Percentiles rank a stretch among this genome's conserved stretches.
phyloP scores from a whole-genome alignment of 2,329 filamentous ascomycete species.

The Pyrenophora seminiperda region DNA sequence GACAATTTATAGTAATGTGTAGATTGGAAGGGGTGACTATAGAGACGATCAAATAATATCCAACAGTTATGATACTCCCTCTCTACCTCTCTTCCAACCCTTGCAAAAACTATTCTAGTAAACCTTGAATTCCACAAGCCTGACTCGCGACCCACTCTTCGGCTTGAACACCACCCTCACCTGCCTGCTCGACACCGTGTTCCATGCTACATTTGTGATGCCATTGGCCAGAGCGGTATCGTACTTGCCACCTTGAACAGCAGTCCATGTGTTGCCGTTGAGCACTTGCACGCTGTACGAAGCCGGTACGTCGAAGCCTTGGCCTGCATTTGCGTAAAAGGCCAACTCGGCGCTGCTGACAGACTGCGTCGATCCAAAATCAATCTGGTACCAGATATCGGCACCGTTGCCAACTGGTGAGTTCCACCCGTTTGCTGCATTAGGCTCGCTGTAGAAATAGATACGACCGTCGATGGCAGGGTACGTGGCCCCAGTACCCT shows the following conservation, averaged over 20 bases:
- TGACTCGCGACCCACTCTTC: conserved; percentile 36
- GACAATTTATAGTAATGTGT: neutral
- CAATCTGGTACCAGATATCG: conserved; percentile 47
- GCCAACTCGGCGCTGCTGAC: conserved; percentile 46
- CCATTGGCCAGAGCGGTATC: conserved; percentile 44
- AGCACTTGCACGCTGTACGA: conserved; percentile 40
- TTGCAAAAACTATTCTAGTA: conserved; percentile 21
- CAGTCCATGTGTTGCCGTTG: conserved; percentile 30
- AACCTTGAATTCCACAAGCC: conserved; percentile 50
- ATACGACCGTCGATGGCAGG: conserved; percentile 49
- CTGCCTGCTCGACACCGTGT: conserved; percentile 26
- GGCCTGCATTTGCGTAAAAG: conserved; percentile 40
- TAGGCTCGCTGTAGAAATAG: conserved; percentile 47
- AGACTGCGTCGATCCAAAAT: conserved; percentile 41
- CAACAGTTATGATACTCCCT: neutral
- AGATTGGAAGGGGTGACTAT: too few species aligned
- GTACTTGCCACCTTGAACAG: conserved; percentile 32
- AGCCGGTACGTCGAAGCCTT: conserved; percentile 38
- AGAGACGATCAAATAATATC: too few species aligned
- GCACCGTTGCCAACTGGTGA: conserved; percentile 36
- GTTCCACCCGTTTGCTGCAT: conserved; percentile 49
- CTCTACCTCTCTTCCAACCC: too few species aligned
- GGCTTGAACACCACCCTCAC: conserved; percentile 45
- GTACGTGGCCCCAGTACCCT: conserved; percentile 34
- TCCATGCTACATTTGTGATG: conserved; percentile 45